Conservation (phyloP, 2,329 filamentous ascomycete species). For the Microcera coccophila region DNA sequence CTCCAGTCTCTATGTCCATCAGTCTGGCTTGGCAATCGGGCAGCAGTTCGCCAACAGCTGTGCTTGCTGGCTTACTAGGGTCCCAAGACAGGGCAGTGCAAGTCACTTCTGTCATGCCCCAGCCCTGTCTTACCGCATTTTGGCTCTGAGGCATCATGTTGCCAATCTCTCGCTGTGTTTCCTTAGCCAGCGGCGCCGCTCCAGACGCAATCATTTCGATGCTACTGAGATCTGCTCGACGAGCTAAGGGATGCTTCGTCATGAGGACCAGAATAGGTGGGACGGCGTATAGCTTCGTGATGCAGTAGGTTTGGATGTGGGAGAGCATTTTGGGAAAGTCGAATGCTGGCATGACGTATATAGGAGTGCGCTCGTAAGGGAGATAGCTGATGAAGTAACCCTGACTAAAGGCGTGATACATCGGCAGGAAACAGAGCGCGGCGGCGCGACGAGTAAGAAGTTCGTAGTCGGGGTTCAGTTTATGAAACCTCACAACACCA, state of each 20-base stretch:
- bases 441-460: conserved; percentile 36
- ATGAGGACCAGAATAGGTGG: conserved; percentile 73
- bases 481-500: conserved; percentile 47
- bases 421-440: conserved; percentile 66
- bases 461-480: conserved; percentile 48
- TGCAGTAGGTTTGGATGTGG: conserved; percentile 62
- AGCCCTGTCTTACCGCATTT: conserved; percentile 59
- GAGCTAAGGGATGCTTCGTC: conserved; percentile 64
- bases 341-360: conserved; percentile 77
- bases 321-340: conserved; percentile 70
- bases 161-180: conserved; percentile 43
- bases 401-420: conserved; percentile 74
- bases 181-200: conserved; percentile 63
- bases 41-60: conserved; percentile 36
- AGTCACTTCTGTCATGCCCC: conserved; percentile 84
- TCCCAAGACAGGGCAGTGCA: conserved; percentile 67
- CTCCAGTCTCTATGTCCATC: conserved; percentile 53
- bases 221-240: conserved; percentile 64
- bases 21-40: conserved; percentile 54
- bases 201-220: conserved; percentile 59
- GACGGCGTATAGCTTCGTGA: conserved; percentile 64
- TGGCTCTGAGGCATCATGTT: conserved; percentile 46
- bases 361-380: conserved; percentile 54
- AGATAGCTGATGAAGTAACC: conserved; percentile 62
- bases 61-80: conserved; percentile 48